Evolutionary conservation across 2,329 filamentous ascomycete species (phyloP).

Genomic region (Sporothrix pallida): DNA sequence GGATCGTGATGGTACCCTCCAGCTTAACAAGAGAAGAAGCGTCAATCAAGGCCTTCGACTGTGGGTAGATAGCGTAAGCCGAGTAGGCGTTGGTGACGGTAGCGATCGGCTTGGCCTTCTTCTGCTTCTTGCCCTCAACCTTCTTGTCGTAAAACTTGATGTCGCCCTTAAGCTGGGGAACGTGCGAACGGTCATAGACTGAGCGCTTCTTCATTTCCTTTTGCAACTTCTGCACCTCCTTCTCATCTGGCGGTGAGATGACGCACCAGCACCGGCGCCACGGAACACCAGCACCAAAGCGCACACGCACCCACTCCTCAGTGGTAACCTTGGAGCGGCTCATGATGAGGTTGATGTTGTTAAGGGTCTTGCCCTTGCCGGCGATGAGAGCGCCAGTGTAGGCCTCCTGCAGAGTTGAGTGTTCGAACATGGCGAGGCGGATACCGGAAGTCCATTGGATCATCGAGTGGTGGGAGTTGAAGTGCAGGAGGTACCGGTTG

Average conservation of each 20-base stretch:
- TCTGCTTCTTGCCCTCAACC: conserved; percentile 78
- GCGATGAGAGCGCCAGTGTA: conserved; percentile 96
- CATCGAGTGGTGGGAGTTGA: conserved; percentile 91
- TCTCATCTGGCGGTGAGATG: conserved; percentile 89
- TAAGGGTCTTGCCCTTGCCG: conserved; percentile 86
- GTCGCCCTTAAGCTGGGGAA: conserved; percentile 76
- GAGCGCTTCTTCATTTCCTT: conserved; percentile 83
- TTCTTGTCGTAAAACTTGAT: conserved; percentile 93
- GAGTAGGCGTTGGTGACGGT: conserved; percentile 90
- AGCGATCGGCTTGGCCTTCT: conserved; percentile 88
- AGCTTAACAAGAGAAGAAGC: conserved; percentile 93
- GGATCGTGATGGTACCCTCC: conserved; percentile 87
- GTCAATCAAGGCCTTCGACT: conserved; percentile 91
- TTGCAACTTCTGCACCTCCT: conserved; percentile 81
- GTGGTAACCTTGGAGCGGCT: conserved; percentile 76
- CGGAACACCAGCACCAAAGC: conserved; percentile 93
- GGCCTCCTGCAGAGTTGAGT: conserved; percentile 89
- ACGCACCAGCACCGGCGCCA: conserved; percentile 98
- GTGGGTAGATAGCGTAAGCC: conserved; percentile 93
- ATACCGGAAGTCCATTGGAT: conserved; percentile 97
- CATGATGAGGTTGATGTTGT: conserved; percentile 90
- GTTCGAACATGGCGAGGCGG: conserved; percentile 90
- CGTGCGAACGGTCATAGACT: conserved; percentile 75
- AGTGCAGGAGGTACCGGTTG: conserved; percentile 94
- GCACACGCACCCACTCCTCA: conserved; percentile 92